Conservation (phyloP, 1,284 basidiomycete genomes). For the Rhodotorula sp. region DNA sequence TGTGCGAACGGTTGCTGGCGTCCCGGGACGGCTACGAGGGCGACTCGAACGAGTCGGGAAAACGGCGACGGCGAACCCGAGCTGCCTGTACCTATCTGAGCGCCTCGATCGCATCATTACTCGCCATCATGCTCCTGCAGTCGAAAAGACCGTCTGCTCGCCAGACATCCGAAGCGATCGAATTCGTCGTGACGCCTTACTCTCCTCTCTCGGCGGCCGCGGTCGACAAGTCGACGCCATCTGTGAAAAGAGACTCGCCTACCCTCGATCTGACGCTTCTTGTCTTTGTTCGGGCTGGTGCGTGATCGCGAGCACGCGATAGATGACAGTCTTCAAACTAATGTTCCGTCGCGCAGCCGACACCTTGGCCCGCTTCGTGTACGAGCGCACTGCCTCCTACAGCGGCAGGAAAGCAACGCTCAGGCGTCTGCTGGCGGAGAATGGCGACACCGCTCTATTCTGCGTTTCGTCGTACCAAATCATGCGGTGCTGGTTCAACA, state of each 20-base stretch:
- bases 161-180: not conserved
- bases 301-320: too few species aligned
- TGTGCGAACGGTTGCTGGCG: not conserved
- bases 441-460: conserved; percentile 42
- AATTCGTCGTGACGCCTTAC: conserved; percentile 19
- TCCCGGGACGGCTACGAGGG: conserved; percentile 1
- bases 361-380: conserved; percentile 14
- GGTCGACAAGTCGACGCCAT: not conserved
- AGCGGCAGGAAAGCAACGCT: conserved; percentile 14
- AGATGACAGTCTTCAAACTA: too few species aligned
- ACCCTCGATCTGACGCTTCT: conserved; percentile 52
- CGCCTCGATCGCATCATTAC: conserved; percentile 30
- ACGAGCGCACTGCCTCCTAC: conserved; percentile 6
- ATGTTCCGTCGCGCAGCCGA: conserved; percentile 24
- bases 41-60: conserved; percentile 11
- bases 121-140: conserved; percentile 36
- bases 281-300: conserved; percentile 43
- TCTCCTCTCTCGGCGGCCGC: not conserved
- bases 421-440: conserved; percentile 20
- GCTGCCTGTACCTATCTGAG: conserved; percentile 29
- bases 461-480: conserved; percentile 38
- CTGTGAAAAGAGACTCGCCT: conserved; percentile 34
- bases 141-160: conserved; percentile 8
- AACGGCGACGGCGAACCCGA: conserved; percentile 18
- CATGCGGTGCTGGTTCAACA: conserved; percentile 47